Base-by-base conservation (phyloP, 805 yeast species). In the Saturnispora galanensis region DNA sequence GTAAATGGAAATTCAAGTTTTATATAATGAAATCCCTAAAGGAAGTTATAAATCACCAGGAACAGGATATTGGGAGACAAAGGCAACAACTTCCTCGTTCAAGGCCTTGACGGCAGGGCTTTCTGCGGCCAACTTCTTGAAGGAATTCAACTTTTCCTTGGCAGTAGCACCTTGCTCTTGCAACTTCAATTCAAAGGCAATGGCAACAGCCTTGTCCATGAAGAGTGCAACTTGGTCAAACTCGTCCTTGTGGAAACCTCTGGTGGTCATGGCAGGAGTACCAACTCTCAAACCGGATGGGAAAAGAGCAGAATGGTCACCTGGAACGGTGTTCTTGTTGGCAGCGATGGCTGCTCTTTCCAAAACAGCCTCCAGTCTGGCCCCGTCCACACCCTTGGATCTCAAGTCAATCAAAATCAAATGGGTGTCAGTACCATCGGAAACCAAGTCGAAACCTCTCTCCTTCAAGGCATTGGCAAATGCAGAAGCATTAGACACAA, bases 251-350 rank as follows among this genome's bases (percentile, higher is more conserved):
- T 88, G 84, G 57, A 88, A 77, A 54, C 98, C 98, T 72, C 98
- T 86, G 48, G 97, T 86, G 52, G 96, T 79, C 97, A 90, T 90
- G 47, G 97, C 97, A 53, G 98, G 98, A 42, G 98, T 84, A 61
- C 98, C 98, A 50, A 90, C 83, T 71, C 98, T 84, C 53, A 90
- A 79, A 65, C 98, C 98, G 57, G 95, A 90, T 63, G 98, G 97
- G 52, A 88, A 90, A 52, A 90, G 75, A 44, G 97, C 97, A 38
- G 95, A 84, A 68, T 84, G 86, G 70, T 90, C 98, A 63, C 97
- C 97, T 51, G 98, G 97, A 53, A 90, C 87, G 39, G 98, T 82
- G 78, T 93, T 93, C 72, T 93, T 93, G 79, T 93, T 93, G 56
- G 88, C 78, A 35, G 97, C 97, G 62, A 93, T 87, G 76, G 90